These are phyloP conservation scores for Yarrowia keelungensis DNA, from an alignment of 805 yeast species.

Conservation along the genomic window DNA sequence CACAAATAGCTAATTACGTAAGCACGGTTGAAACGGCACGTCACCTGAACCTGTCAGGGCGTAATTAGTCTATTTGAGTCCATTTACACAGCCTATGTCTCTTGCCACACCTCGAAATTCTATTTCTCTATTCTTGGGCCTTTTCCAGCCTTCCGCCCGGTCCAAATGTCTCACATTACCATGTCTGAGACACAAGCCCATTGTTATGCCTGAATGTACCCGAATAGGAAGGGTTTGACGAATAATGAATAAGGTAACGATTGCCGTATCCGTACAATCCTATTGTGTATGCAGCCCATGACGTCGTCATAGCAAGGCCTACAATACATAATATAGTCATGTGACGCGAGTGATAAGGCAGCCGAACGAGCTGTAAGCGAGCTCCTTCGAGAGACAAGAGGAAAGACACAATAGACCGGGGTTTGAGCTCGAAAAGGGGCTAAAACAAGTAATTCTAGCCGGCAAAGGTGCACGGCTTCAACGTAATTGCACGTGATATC, in stretches of 20 bases:
- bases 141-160: slow-evolving; percentile 21
- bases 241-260: slow-evolving; percentile 17
- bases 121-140: not conserved
- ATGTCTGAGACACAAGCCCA: slow-evolving; percentile 14
- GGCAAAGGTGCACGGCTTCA: too few relatives aligned
- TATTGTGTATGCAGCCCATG: slow-evolving; percentile 27
- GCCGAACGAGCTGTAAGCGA: not conserved
- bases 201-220: not conserved
- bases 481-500: too few relatives aligned
- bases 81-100: not conserved
- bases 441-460: too few relatives aligned
- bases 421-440: too few relatives aligned
- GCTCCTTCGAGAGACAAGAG: not conserved
- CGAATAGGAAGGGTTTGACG: slow-evolving; percentile 30
- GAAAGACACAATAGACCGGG: not conserved
- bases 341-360: slow-evolving; percentile 24
- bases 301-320: slow-evolving; percentile 3
- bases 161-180: slow-evolving; percentile 15
- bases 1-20: not conserved
- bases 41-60: not conserved
- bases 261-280: slow-evolving; percentile 35
- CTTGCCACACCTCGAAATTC: not conserved
- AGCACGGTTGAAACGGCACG: not conserved
- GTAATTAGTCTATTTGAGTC: not conserved
- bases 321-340: not conserved